Evolutionary conservation across 1,284 basidiomycete species (phyloP).

Genomic region (Xanthoconium separans): DNA sequence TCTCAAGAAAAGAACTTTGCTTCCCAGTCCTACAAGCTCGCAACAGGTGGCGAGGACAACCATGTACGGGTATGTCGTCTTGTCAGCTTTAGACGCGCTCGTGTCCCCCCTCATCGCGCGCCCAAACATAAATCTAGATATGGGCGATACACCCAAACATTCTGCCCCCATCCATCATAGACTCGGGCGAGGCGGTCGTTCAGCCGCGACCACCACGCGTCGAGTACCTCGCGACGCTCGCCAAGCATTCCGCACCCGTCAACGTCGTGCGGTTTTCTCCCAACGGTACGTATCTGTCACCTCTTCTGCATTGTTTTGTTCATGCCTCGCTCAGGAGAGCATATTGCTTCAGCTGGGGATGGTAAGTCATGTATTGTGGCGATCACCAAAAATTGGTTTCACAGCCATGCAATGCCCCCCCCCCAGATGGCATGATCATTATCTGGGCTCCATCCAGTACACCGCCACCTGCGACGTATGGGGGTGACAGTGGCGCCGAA

Average conservation of each 20-base stretch:
- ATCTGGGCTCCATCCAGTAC: slow-evolving; percentile 88
- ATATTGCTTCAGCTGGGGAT: slow-evolving; percentile 92
- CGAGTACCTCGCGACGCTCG: slow-evolving; percentile 94
- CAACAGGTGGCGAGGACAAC: slow-evolving; percentile 96
- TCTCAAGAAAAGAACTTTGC: slow-evolving; percentile 58
- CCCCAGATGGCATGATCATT: slow-evolving; percentile 91
- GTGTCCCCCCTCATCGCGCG: slow-evolving; percentile 8
- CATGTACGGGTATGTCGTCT: slow-evolving; percentile 81
- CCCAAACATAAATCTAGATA: slow-evolving; percentile 48
- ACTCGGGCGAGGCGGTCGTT: slow-evolving; percentile 42
- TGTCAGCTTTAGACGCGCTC: slow-evolving; percentile 9
- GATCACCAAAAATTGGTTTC: slow-evolving; percentile 2
- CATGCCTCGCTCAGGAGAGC: slow-evolving; percentile 58
- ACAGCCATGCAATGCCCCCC: slow-evolving; percentile 5
- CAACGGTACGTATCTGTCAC: slow-evolving; percentile 60
- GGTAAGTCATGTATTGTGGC: slow-evolving; percentile 52
- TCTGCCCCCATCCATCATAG: slow-evolving; percentile 63
- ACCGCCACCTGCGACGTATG: slow-evolving; percentile 71
- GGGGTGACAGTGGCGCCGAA: slow-evolving; percentile 70
- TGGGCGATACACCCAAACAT: slow-evolving; percentile 96
- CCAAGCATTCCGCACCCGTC: slow-evolving; percentile 91
- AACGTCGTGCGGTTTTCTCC: slow-evolving; percentile 97
- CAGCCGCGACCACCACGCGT: slow-evolving; percentile 78
- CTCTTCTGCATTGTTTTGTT: not conserved
- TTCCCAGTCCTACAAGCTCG: slow-evolving; percentile 80